Evolutionary conservation across 208 protist genomes (phyloP), one percentile per base, ranked within the genome.

Genomic region (Leishmania amazonensis): DNA sequence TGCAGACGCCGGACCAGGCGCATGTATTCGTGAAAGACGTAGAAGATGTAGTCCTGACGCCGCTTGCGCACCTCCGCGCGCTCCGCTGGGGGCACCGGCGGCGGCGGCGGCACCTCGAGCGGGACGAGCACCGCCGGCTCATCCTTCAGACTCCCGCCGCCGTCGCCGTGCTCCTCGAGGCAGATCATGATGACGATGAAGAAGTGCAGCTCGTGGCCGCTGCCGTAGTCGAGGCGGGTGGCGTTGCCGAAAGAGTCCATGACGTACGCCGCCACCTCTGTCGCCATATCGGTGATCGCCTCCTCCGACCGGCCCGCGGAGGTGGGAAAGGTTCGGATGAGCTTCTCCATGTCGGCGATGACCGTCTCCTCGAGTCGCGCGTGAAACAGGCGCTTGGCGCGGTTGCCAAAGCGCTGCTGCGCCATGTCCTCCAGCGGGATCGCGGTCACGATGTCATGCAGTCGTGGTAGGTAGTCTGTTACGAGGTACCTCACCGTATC

Each of bases 161-260:
- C 35, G 72, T 95, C 93, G 9, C 91, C 90, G 76, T 97, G 77
- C 77, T 92, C 82, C 76, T 90, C 80, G 13, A 99, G 88, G 83
- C 92, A 95, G 38, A 97, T 97, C 85, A 95, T 96, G 42, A 99
- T 53, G 28, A 97, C 97, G 6, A 94, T 90, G 47, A 99, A 94
- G 87, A 99, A 99, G 79, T 98, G 91, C n/a, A 99, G 78, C 88
- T 99, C 99, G 83, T 99, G 99, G 31, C 99, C 99, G 13, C 98
- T 99, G 75, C 99, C 99, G 85, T 99, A 99, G 90, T 99, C 99
- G 9, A 99, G 98, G 60, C 99, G 94, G 4, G 89, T 96, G 40
- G 81, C 72, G 83, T 99, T 99, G 5, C 99, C 99, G 73, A 99
- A 99, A 49, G 90, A 79, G 72, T 98, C 96, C 60, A 87, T 81